Evolutionary conservation across 2,329 filamentous ascomycete genomes (phyloP).

Genomic region (Endoconidiophora polonica): DNA sequence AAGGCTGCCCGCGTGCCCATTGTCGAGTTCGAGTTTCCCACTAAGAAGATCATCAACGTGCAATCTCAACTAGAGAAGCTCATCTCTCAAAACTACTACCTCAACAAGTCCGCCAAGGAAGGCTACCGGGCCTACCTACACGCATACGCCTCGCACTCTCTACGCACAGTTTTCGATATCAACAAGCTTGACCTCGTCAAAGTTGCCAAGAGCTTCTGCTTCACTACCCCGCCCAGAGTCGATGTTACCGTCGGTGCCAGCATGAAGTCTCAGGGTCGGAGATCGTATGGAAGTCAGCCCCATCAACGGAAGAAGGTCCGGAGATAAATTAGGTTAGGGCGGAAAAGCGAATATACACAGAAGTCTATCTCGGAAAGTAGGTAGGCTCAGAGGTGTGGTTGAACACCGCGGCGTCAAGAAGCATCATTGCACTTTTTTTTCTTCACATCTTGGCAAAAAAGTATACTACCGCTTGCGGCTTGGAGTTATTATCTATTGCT

Average conservation of each 20-base stretch:
- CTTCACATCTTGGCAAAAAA: slow-evolving; percentile 6
- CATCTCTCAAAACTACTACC: slow-evolving; percentile 88
- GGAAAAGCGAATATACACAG: slow-evolving; percentile 1
- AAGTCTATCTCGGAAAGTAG: not conserved
- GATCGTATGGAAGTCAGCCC: slow-evolving; percentile 66
- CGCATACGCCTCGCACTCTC: slow-evolving; percentile 66
- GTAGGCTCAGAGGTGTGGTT: not conserved
- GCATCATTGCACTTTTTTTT: not conserved
- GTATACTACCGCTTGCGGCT: slow-evolving; percentile 5
- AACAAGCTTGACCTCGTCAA: slow-evolving; percentile 71
- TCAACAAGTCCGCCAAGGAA: slow-evolving; percentile 70
- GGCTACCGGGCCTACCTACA: slow-evolving; percentile 84
- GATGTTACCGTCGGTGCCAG: slow-evolving; percentile 72
- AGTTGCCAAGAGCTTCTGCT: slow-evolving; percentile 72
- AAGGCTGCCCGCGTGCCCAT: slow-evolving; percentile 85
- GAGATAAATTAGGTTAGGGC: slow-evolving; percentile 7
- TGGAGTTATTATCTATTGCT: slow-evolving; percentile 8
- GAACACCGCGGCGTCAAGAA: not conserved
- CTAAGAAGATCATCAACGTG: slow-evolving; percentile 80
- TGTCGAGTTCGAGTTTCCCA: slow-evolving; percentile 88
- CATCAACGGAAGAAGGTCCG: slow-evolving; percentile 30
- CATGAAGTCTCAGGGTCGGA: slow-evolving; percentile 52
- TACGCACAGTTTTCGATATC: slow-evolving; percentile 52
- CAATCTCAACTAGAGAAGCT: slow-evolving; percentile 87
- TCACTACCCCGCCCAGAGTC: slow-evolving; percentile 61